A percentile compares a stretch with the other conserved stretches of the same genome.
These are phyloP conservation scores for Dendryphion nanum DNA, from an alignment of 2,329 filamentous ascomycete species.

Conservation along the genomic window DNA sequence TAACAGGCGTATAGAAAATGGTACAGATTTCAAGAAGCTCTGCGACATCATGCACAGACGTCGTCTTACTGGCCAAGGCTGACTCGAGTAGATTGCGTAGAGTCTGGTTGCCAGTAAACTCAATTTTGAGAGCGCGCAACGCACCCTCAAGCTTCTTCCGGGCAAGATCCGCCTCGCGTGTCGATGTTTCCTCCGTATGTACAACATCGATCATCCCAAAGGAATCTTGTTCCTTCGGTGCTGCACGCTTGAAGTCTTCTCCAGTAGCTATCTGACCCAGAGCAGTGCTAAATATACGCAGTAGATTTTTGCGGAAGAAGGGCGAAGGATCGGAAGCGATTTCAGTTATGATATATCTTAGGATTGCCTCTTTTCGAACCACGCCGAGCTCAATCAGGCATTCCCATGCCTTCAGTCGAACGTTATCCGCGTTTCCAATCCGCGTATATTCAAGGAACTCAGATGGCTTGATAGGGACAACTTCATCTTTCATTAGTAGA, in stretches of 20 bases:
- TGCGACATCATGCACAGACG: slow-evolving; percentile 54
- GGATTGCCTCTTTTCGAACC: slow-evolving; percentile 50
- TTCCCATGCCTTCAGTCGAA: slow-evolving; percentile 59
- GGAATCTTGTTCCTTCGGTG: slow-evolving; percentile 30
- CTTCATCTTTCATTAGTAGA: slow-evolving; percentile 53
- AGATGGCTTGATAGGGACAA: slow-evolving; percentile 52
- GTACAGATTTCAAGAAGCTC: slow-evolving; percentile 58
- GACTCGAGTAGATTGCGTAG: slow-evolving; percentile 57
- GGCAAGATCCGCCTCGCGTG: slow-evolving; percentile 53
- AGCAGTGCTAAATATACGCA: slow-evolving; percentile 53
- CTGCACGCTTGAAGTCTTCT: slow-evolving; percentile 37
- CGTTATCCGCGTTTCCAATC: slow-evolving; percentile 58
- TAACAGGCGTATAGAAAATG: slow-evolving; percentile 55
- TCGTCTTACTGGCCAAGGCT: slow-evolving; percentile 51
- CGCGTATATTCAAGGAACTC: slow-evolving; percentile 63
- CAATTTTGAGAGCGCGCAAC: slow-evolving; percentile 54
- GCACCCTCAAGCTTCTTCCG: slow-evolving; percentile 60
- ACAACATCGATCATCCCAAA: slow-evolving; percentile 45
- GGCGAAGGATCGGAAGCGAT: slow-evolving; percentile 58
- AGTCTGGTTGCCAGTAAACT: slow-evolving; percentile 48
- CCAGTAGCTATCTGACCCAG: slow-evolving; percentile 61
- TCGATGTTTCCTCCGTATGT: slow-evolving; percentile 38
- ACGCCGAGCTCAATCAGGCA: slow-evolving; percentile 58
- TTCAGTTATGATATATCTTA: slow-evolving; percentile 57
- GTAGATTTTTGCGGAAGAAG: slow-evolving; percentile 55